Conservation (phyloP, 768 basidiomycete species). For the Hydnum rufescens region DNA sequence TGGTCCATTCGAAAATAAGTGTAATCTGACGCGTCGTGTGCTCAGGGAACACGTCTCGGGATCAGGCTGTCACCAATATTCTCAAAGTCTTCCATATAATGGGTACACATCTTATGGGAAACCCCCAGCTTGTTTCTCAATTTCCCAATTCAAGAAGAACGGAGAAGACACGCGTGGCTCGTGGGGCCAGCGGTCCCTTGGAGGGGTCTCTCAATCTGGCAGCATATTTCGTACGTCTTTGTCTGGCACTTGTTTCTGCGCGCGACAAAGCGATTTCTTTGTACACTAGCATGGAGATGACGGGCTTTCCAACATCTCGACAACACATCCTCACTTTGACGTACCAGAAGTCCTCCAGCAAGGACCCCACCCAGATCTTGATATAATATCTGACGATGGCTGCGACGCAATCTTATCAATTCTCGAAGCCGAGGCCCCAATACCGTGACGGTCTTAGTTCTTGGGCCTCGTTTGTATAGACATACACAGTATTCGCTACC, state of each 20-base stretch:
- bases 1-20: background rate
- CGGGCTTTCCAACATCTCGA: constrained; percentile 13
- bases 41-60: constrained; percentile 12
- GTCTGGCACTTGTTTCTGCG: no score
- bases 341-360: background rate
- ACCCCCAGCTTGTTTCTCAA: constrained; percentile 9
- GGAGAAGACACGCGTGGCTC: constrained; percentile 8
- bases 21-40: background rate
- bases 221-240: constrained; percentile 14
- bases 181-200: constrained; percentile 14
- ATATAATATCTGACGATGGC: constrained; percentile 6
- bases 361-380: background rate
- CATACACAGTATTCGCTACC: background rate
- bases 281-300: constrained; percentile 15
- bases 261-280: no score
- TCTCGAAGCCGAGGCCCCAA: constrained; percentile 8
- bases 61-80: constrained; percentile 14
- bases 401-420: constrained; percentile 11
- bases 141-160: constrained; percentile 5
- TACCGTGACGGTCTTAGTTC: constrained; percentile 12
- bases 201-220: constrained; percentile 13
- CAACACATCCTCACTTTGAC: constrained; percentile 13
- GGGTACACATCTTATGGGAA: constrained; percentile 11
- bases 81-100: constrained; percentile 16
- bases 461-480: constrained; percentile 12